phyloP scores from a whole-genome alignment of 139 green algal species.

The Bryopsis sp. region DNA sequence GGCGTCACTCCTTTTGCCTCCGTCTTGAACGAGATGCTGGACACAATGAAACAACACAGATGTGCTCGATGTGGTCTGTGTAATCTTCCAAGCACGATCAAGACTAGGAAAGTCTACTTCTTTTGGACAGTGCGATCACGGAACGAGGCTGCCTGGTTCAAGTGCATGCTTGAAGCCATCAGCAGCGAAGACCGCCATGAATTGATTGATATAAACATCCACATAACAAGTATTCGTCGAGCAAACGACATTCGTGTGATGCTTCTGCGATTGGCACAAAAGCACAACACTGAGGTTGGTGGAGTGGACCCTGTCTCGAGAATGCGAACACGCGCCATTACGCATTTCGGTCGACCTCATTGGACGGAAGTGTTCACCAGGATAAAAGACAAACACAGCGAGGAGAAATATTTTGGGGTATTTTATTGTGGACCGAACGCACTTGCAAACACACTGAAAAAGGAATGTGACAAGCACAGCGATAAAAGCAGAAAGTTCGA shows the following conservation, averaged over 20 bases:
- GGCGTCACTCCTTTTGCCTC: conserved; percentile 26
- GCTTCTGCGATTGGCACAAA: conserved; percentile 9
- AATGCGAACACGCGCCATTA: not conserved
- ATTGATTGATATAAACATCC: conserved; percentile 23
- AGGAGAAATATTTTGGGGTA: conserved; percentile 15
- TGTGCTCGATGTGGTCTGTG: conserved; percentile 7
- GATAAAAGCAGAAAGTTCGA: not conserved
- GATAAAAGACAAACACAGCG: not conserved
- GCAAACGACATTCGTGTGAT: conserved; percentile 13
- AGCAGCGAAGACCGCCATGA: conserved; percentile 6
- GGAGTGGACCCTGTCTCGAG: not conserved
- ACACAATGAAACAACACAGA: conserved; percentile 15
- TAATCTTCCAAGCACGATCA: conserved; percentile 1
- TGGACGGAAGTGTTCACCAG: conserved; percentile 5
- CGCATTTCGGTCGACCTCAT: conserved; percentile 10
- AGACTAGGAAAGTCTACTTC: conserved; percentile 18
- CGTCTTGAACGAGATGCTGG: conserved; percentile 22
- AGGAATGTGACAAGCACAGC: not conserved
- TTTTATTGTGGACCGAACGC: conserved; percentile 25
- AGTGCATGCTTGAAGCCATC: conserved; percentile 15
- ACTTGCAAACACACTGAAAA: not conserved
- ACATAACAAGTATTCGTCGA: conserved; percentile 14
- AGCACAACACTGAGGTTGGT: not conserved
- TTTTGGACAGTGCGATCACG: conserved; percentile 16
- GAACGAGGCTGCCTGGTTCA: conserved; percentile 19